Base-by-base conservation (phyloP, 768 basidiomycete species). In the Lactarius akahatsu region DNA sequence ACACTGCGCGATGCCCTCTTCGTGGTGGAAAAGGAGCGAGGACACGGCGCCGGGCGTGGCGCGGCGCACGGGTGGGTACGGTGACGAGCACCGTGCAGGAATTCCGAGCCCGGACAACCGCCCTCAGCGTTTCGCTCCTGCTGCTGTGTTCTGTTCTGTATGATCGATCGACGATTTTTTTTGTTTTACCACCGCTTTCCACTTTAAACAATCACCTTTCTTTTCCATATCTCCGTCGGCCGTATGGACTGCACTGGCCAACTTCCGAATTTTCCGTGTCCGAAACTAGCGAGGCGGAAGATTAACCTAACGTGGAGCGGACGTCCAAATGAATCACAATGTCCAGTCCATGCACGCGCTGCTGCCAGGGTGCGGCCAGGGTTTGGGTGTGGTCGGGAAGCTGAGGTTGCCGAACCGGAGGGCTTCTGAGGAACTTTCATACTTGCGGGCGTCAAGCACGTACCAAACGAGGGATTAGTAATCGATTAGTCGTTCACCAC, bases 1-100 rank as follows among this genome's bases (percentile, higher is more conserved):
- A 92, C 89, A 3, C 78, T 93, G 77, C 79, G 86, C 43, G 94
- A 96, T 77, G 88, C 91, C 2, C 81, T 95, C 81, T 95, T 94
- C 75, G 92, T 92, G 13, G 80, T 96, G 63, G 89, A 91, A 74
- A 88, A 85, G 71, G 92, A 94, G 76, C 78, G 86, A 56, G 91
- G 91, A 6, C 92, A 94, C 74, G 92, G 92, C 30, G 91, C 88
- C 34, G 92, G 92, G 8, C 79, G 85, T 64, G 92, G 91, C 3
- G 83, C 90, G 43, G 91, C 90, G 23, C 80, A 83, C 52, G 88
- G 89, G 43, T 91, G 86, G 86, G 71, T 61, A 32, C 62, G 59
- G 45, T 62, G 57, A 68, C 28, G 11, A 34, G 20, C 9, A 36
- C 26, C 26, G 18, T 30, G 54, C 38, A 32, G 56, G 13, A 26